phyloP scores from a whole-genome alignment of 306 rosid genomes.

The Morella rubra region DNA sequence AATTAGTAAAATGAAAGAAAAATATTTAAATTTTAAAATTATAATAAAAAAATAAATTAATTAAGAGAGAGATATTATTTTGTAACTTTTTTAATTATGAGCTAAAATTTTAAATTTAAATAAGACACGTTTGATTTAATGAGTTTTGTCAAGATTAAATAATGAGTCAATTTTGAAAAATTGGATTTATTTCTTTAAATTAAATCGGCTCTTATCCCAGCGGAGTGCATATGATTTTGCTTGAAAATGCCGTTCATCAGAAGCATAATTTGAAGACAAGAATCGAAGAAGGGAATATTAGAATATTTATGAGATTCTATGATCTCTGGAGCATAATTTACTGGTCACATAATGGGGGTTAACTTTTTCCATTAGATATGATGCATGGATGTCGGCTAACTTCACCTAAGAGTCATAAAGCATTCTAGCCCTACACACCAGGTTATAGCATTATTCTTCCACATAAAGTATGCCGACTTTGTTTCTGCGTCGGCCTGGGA shows the following conservation, averaged over 20 bases:
- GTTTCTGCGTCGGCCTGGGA: background rate
- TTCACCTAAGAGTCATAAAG: background rate
- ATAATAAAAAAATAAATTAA: too few species aligned
- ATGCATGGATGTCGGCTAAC: background rate
- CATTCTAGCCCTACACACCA: constrained; percentile 14
- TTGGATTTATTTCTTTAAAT: too few species aligned
- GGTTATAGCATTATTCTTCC: constrained; percentile 7
- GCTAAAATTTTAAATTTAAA: too few species aligned
- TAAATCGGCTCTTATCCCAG: too few species aligned
- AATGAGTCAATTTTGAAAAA: too few species aligned
- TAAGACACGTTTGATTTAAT: too few species aligned
- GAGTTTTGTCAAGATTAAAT: too few species aligned
- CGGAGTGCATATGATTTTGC: too few species aligned
- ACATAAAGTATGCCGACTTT: constrained; percentile 7
- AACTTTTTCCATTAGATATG: constrained; percentile 28
- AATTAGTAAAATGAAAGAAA: too few species aligned
- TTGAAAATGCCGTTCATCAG: background rate
- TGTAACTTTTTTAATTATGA: too few species aligned
- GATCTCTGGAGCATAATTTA: constrained; percentile 1
- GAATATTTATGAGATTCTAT: constrained; percentile 13
- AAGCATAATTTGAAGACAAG: background rate
- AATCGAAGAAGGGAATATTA: constrained; percentile 32
- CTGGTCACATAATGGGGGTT: background rate
- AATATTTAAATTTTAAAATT: too few species aligned
- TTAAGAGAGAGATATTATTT: too few species aligned